Evolutionary conservation across 139 green algal species (phyloP), one percentile per base, ranked within the genome.

Genomic region (Chlorella sp.): DNA sequence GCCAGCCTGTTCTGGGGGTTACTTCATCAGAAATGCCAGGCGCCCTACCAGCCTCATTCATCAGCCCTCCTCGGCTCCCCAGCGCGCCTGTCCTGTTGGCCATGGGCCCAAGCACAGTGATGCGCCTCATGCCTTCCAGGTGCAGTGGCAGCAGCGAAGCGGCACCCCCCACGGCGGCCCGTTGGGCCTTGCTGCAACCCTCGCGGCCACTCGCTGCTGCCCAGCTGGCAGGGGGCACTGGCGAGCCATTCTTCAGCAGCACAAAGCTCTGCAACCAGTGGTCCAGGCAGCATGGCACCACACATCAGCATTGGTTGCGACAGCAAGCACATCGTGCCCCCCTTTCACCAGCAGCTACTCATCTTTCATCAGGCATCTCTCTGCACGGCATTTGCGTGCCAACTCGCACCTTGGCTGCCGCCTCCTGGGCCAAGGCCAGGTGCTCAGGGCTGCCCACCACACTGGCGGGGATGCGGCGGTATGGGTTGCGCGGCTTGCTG

Each of bases 241-340:
- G 1, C 9, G 32, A 28, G 12, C 26, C 63, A 39, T 88, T 88
- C 56, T 88, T 90, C 34, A 90, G 73, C 83, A 90, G 73, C 17
- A 90, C 83, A 72, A 78, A 87, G 56, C 78, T 71, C 72, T 60
- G 51, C 51, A 60, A 21, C 51, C 2, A 15, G 15, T 60, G 51
- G 51, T 23, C 11, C 51, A 60, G 12, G 11, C 51, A 21, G 51
- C 51, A 60, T 9, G 51, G 9, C 51, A 18, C 11, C 15, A 21
- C 51, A 21, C 51, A 60, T n/a, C 7, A 55, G 44, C 44, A 55
- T 55, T 7, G 7, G n/a, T n/a, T n/a, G n/a, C n/a, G n/a, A n/a
- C n/a, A n/a, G n/a, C n/a, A n/a, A n/a, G n/a, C n/a, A n/a, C n/a
- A n/a, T n/a, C n/a, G n/a, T n/a, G n/a, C n/a, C n/a, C n/a, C n/a